Evolutionary conservation across 2,329 filamentous ascomycete species (phyloP), one percentile per base, ranked within the genome.

Genomic region (Magnaporthiopsis poae): DNA sequence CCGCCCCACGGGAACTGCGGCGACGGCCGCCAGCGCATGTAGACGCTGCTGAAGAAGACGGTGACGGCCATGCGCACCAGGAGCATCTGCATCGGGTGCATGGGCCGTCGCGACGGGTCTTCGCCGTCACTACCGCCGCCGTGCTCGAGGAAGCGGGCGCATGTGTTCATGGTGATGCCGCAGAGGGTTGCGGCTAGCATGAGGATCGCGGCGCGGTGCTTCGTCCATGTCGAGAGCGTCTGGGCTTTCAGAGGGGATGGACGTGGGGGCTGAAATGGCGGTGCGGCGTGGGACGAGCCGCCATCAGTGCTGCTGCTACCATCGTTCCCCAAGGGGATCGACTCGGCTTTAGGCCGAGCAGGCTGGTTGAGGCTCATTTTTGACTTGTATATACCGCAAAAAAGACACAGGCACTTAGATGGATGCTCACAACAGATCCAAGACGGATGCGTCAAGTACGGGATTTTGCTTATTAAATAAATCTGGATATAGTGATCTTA

Each of bases 41-140:
- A 96, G 2, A 82, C 67, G 35, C 83, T 84, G 67, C 89, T 87
- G 64, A 87, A 82, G 2, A 90, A 27, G 1, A 86, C 80, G 0
- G 93, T 96, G 68, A 95, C 84, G 66, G 80, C 80, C 87, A 96
- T 93, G 66, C 93, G 86, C 8, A 86, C 85, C 72, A 96, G 92
- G 4, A 96, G 83, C 68, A 96, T 88, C 77, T 95, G 90, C 70
- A 96, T 88, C 0, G 92, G 91, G 79, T 95, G 86, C 80, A 96
- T 88, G 12, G 31, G 35, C 46, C 2, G 18, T 3, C n/a, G 46
- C 46, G 46, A 56, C 11, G 46, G 46, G 46, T 33, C 35, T 9
- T 12, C 15, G 18, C 29, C 18, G 27, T 27, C 52, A 1, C 86
- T 8, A 8, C 35, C 29, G 27, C 39, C 52, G 2, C 86, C 86